Evolutionary conservation across 306 rosid species (phyloP).

Genomic region (Lathyrus oleraceus): DNA sequence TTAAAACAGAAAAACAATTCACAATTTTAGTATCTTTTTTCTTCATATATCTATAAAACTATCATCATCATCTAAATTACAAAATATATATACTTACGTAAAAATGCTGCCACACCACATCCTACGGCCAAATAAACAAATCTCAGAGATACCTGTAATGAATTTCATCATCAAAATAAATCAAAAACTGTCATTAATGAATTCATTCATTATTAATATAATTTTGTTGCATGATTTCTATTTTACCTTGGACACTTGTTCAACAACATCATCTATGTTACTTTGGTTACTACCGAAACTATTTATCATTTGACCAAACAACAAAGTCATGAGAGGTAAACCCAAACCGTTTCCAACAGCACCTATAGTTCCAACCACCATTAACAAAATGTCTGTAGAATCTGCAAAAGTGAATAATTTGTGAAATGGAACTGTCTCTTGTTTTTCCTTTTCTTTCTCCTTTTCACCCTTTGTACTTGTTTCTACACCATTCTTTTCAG

Average conservation of each 20-base stretch:
- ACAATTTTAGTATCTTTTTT: conserved; percentile 10
- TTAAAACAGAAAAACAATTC: conserved; percentile 38
- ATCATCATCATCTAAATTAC: background rate
- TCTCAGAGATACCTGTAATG: conserved; percentile 62
- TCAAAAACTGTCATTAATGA: background rate
- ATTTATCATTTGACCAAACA: conserved; percentile 64
- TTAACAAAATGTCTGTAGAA: conserved; percentile 58
- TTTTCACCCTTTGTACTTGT: conserved; percentile 35
- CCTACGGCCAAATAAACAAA: conserved; percentile 74
- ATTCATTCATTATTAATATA: background rate
- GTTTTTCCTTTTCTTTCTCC: conserved; percentile 43
- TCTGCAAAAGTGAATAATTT: conserved; percentile 81
- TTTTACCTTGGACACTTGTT: conserved; percentile 62
- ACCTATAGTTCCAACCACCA: conserved; percentile 66
- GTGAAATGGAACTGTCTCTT: conserved; percentile 57
- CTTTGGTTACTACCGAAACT: conserved; percentile 65
- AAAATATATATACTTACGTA: conserved; percentile 55
- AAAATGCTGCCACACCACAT: conserved; percentile 59
- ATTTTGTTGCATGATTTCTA: background rate
- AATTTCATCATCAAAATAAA: conserved; percentile 20
- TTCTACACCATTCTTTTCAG: conserved; percentile 36
- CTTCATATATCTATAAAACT: background rate
- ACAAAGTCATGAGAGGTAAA: conserved; percentile 70
- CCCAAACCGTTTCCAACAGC: conserved; percentile 71
- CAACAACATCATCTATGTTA: conserved; percentile 38